Evolutionary conservation across 192 early-diverging fungal species (phyloP), one percentile per base, ranked within the genome.

Genomic region (Phlyctochytrium planicorne): DNA sequence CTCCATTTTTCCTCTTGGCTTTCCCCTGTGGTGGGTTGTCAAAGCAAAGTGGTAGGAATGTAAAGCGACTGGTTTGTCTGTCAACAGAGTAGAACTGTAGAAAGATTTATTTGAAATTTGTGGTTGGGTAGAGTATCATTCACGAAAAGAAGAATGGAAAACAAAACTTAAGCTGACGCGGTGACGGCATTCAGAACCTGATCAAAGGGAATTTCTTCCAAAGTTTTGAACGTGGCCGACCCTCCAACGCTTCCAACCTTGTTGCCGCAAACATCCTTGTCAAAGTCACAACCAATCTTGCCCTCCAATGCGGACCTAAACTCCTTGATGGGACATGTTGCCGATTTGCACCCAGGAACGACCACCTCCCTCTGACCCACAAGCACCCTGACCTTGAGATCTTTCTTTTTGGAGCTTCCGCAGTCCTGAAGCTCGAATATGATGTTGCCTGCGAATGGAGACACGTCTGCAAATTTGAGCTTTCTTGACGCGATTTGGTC

Each of bases 201-300:
- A 6, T 47, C 40, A 6, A 47, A 14, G 40, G 40, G 40, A 6
- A 47, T 20, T 14, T 47, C 40, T 20, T 6, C 40, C 40, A 47
- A 47, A 6, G 10, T 47, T 20, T 47, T 47, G 40, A 34, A 68
- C 59, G 24, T 66, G 29, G 63, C 66, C 20, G 66, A 62, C 29
- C 30, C 34, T 14, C 66, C 66, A 3, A 68, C 55, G 1, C 63
- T 68, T n/a, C 30, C 60, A 27, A 64, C 23, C 59, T 16, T 34
- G 34, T 68, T 68, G 23, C 62, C 61, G 61, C 66, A 68, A 27
- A 68, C 66, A 16, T 62, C 65, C n/a, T n/a, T n/a, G 35, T 74
- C 72, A 65, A 70, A 74, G 30, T 70, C 72, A 34, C 72, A 74
- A 2, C 67, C 67, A 17, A 74, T 56, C 62, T 74, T 74, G 30